Evolutionary conservation across 345 rosid species (phyloP), one percentile per base, ranked within the genome.

Genomic region (Rhodomyrtus tomentosa): DNA sequence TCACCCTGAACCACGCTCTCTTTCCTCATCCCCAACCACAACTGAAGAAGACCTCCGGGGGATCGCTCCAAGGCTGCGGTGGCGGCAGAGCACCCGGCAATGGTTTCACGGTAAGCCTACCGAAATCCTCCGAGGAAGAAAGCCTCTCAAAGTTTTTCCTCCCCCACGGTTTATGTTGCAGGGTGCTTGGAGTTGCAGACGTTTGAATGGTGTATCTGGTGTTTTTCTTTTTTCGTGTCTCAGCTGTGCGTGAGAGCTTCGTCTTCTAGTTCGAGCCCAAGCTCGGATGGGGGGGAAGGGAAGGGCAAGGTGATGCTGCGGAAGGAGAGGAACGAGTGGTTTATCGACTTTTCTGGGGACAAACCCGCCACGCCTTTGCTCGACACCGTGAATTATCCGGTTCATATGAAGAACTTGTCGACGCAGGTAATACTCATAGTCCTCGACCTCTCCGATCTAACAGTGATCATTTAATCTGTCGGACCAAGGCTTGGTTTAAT

Each of bases 371-470:
- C 98, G 5, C 97, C 96, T 13, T 92, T 94, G 90, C 84, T 95
- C 81, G 97, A 94, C 86, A 92, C 96, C 5, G 79, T 95, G 85
- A 93, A 92, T 87, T 89, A 92, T 87, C 98, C 97, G 15, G 81
- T 87, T 85, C 97, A 95, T 82, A 92, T 94, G 97, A 94, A 95
- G 90, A 94, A 93, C 84, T 87, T 95, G 18, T 86, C 94, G 25
- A 85, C 84, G 48, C 89, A 87, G 93, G 98, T 95, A 87, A 68
- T 22, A 22, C 36, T 9, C 18, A 10, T 16, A 68, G 11, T 68
- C 76, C 76, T 16, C 24, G 22, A 36, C 76, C 76, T 18, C 42
- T 68, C 16, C 24, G 24, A 68, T 68, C 76, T 20, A 49, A 49
- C 24, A 4, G 76, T 9, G 45, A 68, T 36, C 79, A 20, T 68